These are phyloP conservation scores for Phaseolus coccineus DNA, from an alignment of 331 rosid genomes.

Conservation along the genomic window DNA sequence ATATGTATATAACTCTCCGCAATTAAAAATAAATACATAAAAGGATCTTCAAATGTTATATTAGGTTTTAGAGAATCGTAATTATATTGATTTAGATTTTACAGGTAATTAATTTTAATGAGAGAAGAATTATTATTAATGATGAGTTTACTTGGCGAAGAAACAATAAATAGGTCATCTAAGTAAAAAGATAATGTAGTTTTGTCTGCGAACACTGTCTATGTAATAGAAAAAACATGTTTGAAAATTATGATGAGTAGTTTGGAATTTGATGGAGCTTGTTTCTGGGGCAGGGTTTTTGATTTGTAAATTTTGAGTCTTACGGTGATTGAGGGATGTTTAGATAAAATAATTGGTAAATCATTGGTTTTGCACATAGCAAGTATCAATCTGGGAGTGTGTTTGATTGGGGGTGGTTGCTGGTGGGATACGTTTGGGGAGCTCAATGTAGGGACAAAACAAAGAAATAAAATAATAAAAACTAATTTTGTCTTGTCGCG, in stretches of 20 bases:
- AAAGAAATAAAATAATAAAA: conserved; percentile 29
- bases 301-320: background rate
- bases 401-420: conserved; percentile 56
- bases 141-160: no score
- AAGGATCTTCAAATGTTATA: no score
- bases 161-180: no score
- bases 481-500: conserved; percentile 45
- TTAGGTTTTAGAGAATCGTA: no score
- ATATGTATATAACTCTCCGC: no score
- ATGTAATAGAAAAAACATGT: no score
- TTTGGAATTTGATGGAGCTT: background rate
- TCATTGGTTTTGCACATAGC: background rate
- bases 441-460: conserved; percentile 51
- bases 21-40: no score
- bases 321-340: conserved; percentile 28
- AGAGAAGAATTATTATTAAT: no score
- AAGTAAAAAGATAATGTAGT: no score
- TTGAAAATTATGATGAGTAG: background rate
- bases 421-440: conserved; percentile 62
- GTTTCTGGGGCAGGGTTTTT: conserved; percentile 35
- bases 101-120: no score
- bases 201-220: no score
- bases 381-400: conserved; percentile 41
- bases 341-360: conserved; percentile 36
- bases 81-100: no score